These are phyloP conservation scores for Paxillus ammoniavirescens DNA, from an alignment of 768 basidiomycete species.

Conservation along the genomic window DNA sequence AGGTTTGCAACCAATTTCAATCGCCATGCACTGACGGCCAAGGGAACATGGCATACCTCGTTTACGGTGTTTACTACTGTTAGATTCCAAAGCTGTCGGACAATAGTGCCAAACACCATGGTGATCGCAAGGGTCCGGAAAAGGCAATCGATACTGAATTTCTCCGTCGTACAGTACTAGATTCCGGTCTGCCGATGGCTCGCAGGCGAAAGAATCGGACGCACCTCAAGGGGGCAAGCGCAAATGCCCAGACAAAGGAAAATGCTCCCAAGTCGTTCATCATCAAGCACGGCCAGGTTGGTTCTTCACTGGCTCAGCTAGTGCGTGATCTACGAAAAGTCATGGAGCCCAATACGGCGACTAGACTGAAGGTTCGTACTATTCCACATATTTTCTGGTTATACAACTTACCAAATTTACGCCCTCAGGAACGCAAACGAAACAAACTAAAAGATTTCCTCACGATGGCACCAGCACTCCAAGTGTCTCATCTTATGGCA, in stretches of 20 bases:
- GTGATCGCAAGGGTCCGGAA: conserved; percentile 7
- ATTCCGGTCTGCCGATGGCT: conserved; percentile 45
- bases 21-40: too few species aligned
- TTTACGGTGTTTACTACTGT: not conserved
- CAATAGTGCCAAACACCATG: conserved; percentile 27
- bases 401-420: conserved; percentile 6
- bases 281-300: conserved; percentile 94
- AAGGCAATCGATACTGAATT: conserved; percentile 16
- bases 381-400: not conserved
- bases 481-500: conserved; percentile 90
- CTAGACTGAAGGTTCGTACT: conserved; percentile 71
- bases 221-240: conserved; percentile 62
- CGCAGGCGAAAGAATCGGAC: conserved; percentile 79
- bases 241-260: conserved; percentile 32
- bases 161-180: conserved; percentile 9
- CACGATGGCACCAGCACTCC: conserved; percentile 85
- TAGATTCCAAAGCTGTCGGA: conserved; percentile 4
- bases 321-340: conserved; percentile 92
- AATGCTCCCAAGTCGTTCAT: conserved; percentile 88
- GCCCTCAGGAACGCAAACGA: conserved; percentile 75
- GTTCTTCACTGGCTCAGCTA: conserved; percentile 80
- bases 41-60: too few species aligned
- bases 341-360: conserved; percentile 98
- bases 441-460: conserved; percentile 95
- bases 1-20: too few species aligned